Evolutionary conservation across 2,329 filamentous ascomycete species (phyloP).

Genomic region (Neonectria magnoliae): DNA sequence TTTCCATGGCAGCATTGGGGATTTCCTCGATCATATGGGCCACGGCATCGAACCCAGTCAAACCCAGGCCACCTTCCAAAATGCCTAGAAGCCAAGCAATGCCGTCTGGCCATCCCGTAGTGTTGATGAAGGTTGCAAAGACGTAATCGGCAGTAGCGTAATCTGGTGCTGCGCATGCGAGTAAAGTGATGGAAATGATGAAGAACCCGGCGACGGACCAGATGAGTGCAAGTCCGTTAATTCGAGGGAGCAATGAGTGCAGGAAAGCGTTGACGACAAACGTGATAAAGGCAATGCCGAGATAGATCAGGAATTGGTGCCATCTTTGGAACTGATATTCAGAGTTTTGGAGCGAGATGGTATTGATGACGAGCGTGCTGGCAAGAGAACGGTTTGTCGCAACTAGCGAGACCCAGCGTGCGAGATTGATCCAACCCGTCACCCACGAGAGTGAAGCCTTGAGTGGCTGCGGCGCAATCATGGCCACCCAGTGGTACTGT

Average conservation of each 20-base stretch:
- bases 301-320: constrained; percentile 72
- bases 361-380: constrained; percentile 71
- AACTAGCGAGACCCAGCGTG: constrained; percentile 72
- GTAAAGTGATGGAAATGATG: constrained; percentile 73
- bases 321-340: constrained; percentile 67
- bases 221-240: constrained; percentile 74
- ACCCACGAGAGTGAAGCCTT: constrained; percentile 44
- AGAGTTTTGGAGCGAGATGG: constrained; percentile 69
- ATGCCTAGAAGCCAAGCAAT: constrained; percentile 48
- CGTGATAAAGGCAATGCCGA: constrained; percentile 42
- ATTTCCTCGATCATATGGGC: constrained; percentile 51
- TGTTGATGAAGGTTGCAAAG: constrained; percentile 46
- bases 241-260: constrained; percentile 44
- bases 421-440: constrained; percentile 71
- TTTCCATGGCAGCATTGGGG: constrained; percentile 44
- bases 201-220: constrained; percentile 76
- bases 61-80: constrained; percentile 46
- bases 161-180: constrained; percentile 71
- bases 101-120: constrained; percentile 47
- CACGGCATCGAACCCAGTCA: constrained; percentile 49
- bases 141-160: constrained; percentile 54
- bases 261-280: constrained; percentile 46
- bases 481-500: constrained; percentile 78
- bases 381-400: constrained; percentile 75
- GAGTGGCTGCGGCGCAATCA: constrained; percentile 30